These are phyloP conservation scores for Talaromyces liani DNA, from an alignment of 495 filamentous ascomycete genomes.

Conservation along the genomic window DNA sequence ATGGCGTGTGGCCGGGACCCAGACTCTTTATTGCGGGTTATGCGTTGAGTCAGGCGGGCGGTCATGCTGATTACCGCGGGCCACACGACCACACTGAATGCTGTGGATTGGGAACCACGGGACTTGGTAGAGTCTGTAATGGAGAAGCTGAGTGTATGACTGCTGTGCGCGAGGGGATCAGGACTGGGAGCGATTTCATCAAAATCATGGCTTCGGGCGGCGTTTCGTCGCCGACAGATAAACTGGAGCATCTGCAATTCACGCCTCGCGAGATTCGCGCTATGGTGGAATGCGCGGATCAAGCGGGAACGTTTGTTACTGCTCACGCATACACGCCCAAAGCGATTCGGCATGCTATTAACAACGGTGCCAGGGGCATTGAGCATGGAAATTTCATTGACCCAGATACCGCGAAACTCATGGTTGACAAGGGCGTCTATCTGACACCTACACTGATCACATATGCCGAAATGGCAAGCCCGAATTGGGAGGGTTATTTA, in stretches of 20 bases:
- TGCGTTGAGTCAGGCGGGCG: slow-evolving; percentile 45
- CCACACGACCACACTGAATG: slow-evolving; percentile 30
- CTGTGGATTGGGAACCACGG: slow-evolving; percentile 30
- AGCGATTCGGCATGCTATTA: slow-evolving; percentile 44
- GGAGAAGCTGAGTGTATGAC: slow-evolving; percentile 44
- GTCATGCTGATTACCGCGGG: slow-evolving; percentile 42
- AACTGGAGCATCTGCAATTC: slow-evolving; percentile 43
- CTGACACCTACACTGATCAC: slow-evolving; percentile 48
- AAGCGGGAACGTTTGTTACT: slow-evolving; percentile 46
- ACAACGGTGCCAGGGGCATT: slow-evolving; percentile 48
- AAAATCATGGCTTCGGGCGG: slow-evolving; percentile 53
- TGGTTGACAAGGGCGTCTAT: slow-evolving; percentile 37
- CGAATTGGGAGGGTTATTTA: slow-evolving; percentile 33
- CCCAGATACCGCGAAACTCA: slow-evolving; percentile 36
- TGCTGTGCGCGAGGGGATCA: slow-evolving; percentile 42
- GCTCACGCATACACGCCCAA: slow-evolving; percentile 47
- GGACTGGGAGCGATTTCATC: slow-evolving; percentile 46
- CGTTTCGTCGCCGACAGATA: slow-evolving; percentile 44
- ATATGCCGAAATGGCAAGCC: slow-evolving; percentile 40
- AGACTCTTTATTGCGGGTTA: slow-evolving; percentile 40
- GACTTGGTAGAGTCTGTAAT: slow-evolving; percentile 36
- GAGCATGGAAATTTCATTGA: slow-evolving; percentile 52
- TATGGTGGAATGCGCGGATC: slow-evolving; percentile 35
- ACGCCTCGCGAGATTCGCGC: slow-evolving; percentile 43
- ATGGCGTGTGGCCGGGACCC: slow-evolving; percentile 40